phyloP scores from a whole-genome alignment of 768 basidiomycete genomes.

The Cystobasidium tubakii region DNA sequence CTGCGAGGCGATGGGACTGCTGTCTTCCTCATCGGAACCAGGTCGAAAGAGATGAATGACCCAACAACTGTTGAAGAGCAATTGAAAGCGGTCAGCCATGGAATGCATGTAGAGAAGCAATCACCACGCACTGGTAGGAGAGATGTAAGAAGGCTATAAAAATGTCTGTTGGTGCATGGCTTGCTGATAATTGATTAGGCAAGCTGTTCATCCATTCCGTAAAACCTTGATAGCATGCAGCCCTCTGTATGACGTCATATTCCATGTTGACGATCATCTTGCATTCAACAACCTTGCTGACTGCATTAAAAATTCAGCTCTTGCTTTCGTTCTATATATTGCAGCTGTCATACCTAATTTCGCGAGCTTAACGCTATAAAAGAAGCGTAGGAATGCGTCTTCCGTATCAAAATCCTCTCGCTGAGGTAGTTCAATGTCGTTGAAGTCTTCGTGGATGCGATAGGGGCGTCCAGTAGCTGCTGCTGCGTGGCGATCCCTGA shows the following conservation, averaged over 20 bases:
- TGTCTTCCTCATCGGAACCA: not conserved
- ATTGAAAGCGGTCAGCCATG: too few relatives aligned
- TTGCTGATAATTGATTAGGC: not conserved
- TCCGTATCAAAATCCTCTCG: not conserved
- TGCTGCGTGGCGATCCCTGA: constrained; percentile 5
- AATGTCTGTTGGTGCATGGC: constrained; percentile 1
- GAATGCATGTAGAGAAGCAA: too few relatives aligned
- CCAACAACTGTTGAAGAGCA: not conserved
- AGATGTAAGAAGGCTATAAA: constrained; percentile 6
- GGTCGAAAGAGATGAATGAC: constrained; percentile 2
- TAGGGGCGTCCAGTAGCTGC: constrained; percentile 3
- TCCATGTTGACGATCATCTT: constrained; percentile 18
- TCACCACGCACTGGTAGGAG: not conserved
- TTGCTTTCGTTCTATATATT: too few relatives aligned
- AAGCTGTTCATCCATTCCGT: constrained; percentile 1
- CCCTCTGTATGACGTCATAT: constrained; percentile 1
- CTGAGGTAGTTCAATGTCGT: constrained; percentile 5
- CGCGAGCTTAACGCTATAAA: not conserved
- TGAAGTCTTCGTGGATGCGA: constrained; percentile 14
- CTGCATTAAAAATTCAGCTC: not conserved
- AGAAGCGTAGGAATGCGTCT: not conserved
- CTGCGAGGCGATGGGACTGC: not conserved
- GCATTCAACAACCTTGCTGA: constrained; percentile 13
- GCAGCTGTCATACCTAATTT: not conserved
- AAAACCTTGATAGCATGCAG: constrained; percentile 6